These are phyloP conservation scores for Aspergillus felis DNA, from an alignment of 2,329 filamentous ascomycete genomes.

Conservation along the genomic window DNA sequence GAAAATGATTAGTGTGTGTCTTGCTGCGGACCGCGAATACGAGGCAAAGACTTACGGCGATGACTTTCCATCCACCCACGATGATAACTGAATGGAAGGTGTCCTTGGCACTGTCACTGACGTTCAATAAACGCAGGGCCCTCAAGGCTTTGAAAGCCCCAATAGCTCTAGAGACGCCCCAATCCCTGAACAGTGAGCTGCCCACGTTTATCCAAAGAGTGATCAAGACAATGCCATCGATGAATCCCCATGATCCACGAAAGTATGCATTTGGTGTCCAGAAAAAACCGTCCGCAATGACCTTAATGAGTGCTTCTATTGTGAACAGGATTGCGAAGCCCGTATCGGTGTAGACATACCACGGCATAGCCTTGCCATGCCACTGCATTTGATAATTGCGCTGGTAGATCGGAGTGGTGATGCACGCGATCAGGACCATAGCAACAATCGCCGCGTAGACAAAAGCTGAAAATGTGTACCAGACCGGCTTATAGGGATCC, in stretches of 20 bases:
- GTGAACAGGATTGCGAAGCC: constrained; percentile 86
- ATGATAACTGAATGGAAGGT: constrained; percentile 97
- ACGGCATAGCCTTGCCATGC: constrained; percentile 50
- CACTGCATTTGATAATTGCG: constrained; percentile 70
- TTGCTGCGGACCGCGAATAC: background rate
- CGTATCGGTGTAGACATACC: constrained; percentile 94
- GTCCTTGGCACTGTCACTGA: constrained; percentile 91
- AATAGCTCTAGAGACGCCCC: constrained; percentile 80
- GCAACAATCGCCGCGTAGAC: constrained; percentile 91
- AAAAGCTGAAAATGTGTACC: constrained; percentile 91
- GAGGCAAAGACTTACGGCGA: constrained; percentile 58
- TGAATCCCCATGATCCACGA: constrained; percentile 92
- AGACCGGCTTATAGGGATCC: constrained; percentile 80
- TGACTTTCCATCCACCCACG: constrained; percentile 87
- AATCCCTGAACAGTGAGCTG: constrained; percentile 75
- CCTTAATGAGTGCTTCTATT: constrained; percentile 81
- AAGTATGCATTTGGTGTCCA: constrained; percentile 98
- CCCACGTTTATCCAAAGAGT: constrained; percentile 94
- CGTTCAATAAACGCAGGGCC: constrained; percentile 84
- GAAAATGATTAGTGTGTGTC: constrained; percentile 2
- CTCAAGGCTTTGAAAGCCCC: constrained; percentile 96
- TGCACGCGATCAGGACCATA: constrained; percentile 94
- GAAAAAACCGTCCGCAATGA: constrained; percentile 90
- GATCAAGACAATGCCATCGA: constrained; percentile 84
- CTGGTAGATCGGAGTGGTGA: constrained; percentile 93